A percentile compares a stretch with the other conserved stretches of the same genome.
Conservation (phyloP, 805 yeast genomes). For the Yarrowia deformans region DNA sequence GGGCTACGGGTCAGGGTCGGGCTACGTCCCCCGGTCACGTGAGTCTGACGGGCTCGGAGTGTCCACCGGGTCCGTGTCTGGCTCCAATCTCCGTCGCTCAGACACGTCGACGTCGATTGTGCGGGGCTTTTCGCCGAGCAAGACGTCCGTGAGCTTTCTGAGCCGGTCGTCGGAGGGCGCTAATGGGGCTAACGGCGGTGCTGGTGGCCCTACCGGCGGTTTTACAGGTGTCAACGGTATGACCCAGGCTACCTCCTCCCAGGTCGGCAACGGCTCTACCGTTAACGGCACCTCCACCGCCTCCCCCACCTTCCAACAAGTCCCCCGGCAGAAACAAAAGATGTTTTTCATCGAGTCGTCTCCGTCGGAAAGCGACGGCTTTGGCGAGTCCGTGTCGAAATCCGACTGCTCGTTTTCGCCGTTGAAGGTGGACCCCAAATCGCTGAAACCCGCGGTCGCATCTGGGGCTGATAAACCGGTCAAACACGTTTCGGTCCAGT, state of each 20-base stretch:
- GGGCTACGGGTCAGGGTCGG: no score
- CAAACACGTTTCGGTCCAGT: constrained; percentile 19
- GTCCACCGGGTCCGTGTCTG: neutral
- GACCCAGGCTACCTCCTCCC: neutral
- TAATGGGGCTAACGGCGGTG: neutral
- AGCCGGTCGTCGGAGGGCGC: neutral
- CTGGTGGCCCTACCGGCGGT: neutral
- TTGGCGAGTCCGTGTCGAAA: constrained; percentile 40
- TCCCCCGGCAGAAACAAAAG: constrained; percentile 46
- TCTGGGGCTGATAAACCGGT: no score
- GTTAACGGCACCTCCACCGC: neutral
- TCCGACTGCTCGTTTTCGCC: constrained; percentile 33
- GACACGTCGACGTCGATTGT: constrained; percentile 51
- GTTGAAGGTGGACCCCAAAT: neutral
- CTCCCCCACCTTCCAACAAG: constrained; percentile 28
- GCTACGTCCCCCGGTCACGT: no score
- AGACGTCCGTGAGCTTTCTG: constrained; percentile 48
- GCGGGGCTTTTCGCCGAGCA: constrained; percentile 52
- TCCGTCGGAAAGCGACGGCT: constrained; percentile 51
- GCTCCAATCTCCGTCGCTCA: constrained; percentile 42
- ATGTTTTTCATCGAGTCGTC: constrained; percentile 54
- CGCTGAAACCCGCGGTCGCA: neutral
- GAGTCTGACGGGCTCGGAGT: no score
- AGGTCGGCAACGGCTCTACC: no score
- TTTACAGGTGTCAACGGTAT: neutral